Base-by-base conservation (phyloP, 768 basidiomycete species). In the Neoboletus brunneissimus region DNA sequence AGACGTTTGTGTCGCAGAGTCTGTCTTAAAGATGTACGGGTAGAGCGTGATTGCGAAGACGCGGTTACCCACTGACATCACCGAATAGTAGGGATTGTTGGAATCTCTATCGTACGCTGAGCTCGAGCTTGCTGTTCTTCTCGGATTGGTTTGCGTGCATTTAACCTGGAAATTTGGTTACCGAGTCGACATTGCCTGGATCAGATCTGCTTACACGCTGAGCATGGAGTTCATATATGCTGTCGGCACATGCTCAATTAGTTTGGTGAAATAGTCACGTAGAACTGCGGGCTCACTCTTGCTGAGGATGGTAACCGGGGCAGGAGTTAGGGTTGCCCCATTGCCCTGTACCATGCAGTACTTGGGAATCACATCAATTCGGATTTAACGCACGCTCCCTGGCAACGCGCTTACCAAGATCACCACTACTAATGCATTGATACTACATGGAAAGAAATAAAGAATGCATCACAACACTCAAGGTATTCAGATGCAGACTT, bases 161-260 rank as follows among this genome's bases (percentile, higher is more conserved):
- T 65, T 44, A 65, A 15, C 32, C 64, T 65, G 25, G 5, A 18
- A 43, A 13, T 4, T 32, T 8, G 0, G 23, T 63, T n/a, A 51
- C 12, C 8, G 12, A 41, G 18, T 45, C 23, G 9, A 20, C 18
- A 4, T 18, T 10, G 2, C 10, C 18, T 27, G n/a, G 20, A 48
- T 32, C 8, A n/a, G 20, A 32, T 22, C 29, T 9, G 29, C 67
- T 58, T 48, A 68, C 67, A 68, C 64, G 11, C 61, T 46, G 12
- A 70, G 41, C 59, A 65, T 64, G 20, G 64, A 70, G 29, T 68
- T 70, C 25, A 44, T 13, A 16, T 64, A 68, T 27, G 58, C 67
- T 68, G 40, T 23, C 13, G 22, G 32, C 4, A 32, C 12, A 35
- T 7, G 20, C 7, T 15, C 11, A 7, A 18, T 51, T 5, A 54